Conservation (phyloP, 192 early-diverging fungal genomes). For the Lobosporangium transversale region DNA sequence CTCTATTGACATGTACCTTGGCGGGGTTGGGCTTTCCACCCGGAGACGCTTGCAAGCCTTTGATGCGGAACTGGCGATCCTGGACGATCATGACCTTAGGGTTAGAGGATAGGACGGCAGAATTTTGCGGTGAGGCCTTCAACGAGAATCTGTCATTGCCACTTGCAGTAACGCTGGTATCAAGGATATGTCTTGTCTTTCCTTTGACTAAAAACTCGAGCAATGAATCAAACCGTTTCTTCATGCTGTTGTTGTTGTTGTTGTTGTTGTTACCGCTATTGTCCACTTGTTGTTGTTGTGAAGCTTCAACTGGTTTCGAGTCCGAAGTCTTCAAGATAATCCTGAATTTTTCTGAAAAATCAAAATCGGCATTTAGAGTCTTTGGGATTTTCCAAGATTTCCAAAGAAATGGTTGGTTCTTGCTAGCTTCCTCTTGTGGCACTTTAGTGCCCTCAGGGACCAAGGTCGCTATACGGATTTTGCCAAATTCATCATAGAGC, state of each 20-base stretch:
- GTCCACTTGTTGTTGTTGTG: background rate
- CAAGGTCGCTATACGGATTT: slow-evolving; percentile 15
- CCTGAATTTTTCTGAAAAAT: slow-evolving; percentile 42
- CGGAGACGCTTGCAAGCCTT: slow-evolving; percentile 9
- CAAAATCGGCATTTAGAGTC: slow-evolving; percentile 16
- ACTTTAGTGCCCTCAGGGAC: slow-evolving; percentile 30
- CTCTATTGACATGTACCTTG: slow-evolving; percentile 8
- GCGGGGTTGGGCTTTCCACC: slow-evolving; percentile 42
- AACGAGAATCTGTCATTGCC: background rate
- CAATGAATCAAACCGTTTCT: background rate
- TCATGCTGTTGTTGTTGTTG: no score
- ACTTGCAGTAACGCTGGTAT: background rate
- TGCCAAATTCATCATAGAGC: slow-evolving; percentile 36
- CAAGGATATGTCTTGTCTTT: background rate
- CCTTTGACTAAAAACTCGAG: background rate
- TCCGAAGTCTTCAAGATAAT: slow-evolving; percentile 27
- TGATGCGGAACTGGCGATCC: slow-evolving; percentile 42
- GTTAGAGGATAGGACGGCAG: background rate
- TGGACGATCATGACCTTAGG: slow-evolving; percentile 3
- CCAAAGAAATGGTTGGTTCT: slow-evolving; percentile 36
- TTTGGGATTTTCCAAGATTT: slow-evolving; percentile 34
- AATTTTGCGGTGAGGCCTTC: no score
- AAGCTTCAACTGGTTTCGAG: no score
- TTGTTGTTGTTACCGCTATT: no score
- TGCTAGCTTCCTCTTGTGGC: slow-evolving; percentile 1